Evolutionary conservation across 129 eudicot genomes (phyloP).

Genomic region (sunflower (Helianthus annuus)): HanXRQr2.0-SUNRISE NC_035448.2:6318001-6318500

Average conservation of each 20-base stretch:
- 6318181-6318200: too few relatives aligned
- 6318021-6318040: too few relatives aligned
- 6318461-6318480: neutral
- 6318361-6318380: conserved; percentile 82
- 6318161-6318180: too few relatives aligned
- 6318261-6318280: neutral
- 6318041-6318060: too few relatives aligned
- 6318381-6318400: conserved; percentile 83
- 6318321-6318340: conserved; percentile 77
- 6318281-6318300: conserved; percentile 11
- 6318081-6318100: too few relatives aligned
- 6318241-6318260: neutral
- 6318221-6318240: too few relatives aligned
- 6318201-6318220: too few relatives aligned
- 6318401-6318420: conserved; percentile 68
- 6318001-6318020: too few relatives aligned
- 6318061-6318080: too few relatives aligned
- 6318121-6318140: too few relatives aligned
- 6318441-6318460: neutral
- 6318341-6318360: conserved; percentile 62
- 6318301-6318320: conserved; percentile 58
- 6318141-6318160: too few relatives aligned
- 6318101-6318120: too few relatives aligned
- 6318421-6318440: conserved; percentile 3
- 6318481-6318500: neutral